A percentile compares a stretch with the other conserved stretches of the same genome.
Evolutionary conservation across 2,329 filamentous ascomycete genomes (phyloP).

Genomic region (Microcyclospora tardicrescens): DNA sequence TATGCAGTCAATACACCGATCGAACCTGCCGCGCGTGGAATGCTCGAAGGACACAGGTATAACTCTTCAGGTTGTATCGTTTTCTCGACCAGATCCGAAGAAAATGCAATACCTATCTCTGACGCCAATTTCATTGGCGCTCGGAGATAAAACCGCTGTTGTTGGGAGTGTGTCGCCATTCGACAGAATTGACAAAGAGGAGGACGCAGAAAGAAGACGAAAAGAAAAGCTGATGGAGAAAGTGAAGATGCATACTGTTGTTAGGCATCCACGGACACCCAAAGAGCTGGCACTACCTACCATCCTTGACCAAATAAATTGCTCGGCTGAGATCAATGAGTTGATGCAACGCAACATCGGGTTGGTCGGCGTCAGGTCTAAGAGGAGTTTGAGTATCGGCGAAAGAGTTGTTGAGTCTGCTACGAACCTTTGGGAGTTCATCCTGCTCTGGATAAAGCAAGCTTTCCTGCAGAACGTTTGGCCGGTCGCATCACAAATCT

Average conservation of each 20-base stretch:
- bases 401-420: conserved; percentile 92
- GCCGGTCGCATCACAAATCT: conserved; percentile 56
- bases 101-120: conserved; percentile 96
- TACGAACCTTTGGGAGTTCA: conserved; percentile 66
- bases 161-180: conserved; percentile 27
- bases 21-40: conserved; percentile 55
- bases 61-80: conserved; percentile 77
- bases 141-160: conserved; percentile 54
- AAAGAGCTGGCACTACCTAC: conserved; percentile 70
- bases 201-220: conserved; percentile 52
- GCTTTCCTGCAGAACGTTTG: conserved; percentile 63
- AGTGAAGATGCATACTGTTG: conserved; percentile 73
- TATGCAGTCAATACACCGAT: conserved; percentile 40
- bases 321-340: conserved; percentile 77
- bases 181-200: conserved; percentile 55
- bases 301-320: conserved; percentile 91
- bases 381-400: conserved; percentile 79
- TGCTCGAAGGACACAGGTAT: conserved; percentile 52
- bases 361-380: conserved; percentile 67
- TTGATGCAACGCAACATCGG: conserved; percentile 80
- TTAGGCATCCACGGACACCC: conserved; percentile 59
- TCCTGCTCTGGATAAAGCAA: conserved; percentile 56
- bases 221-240: conserved; percentile 66
- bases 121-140: conserved; percentile 71
- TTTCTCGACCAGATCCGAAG: conserved; percentile 70